phyloP scores from a whole-genome alignment of 257 asterid species.

The Penstemon barbatus region DNA sequence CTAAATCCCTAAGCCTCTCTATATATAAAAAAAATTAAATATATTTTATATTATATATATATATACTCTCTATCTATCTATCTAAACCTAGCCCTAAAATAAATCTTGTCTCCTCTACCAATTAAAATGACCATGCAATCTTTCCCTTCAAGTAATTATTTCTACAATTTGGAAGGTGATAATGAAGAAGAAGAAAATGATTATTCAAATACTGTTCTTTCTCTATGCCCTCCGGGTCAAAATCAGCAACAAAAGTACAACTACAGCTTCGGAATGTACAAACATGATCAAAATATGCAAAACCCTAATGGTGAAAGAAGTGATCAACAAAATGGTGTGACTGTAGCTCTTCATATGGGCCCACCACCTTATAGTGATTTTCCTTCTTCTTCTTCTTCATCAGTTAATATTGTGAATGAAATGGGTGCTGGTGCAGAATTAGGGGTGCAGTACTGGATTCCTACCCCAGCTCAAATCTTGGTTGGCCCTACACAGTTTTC shows the following conservation, averaged over 20 bases:
- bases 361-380: conserved; percentile 29
- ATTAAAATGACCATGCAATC: conserved; percentile 46
- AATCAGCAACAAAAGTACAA: conserved; percentile 30
- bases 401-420: too few species aligned
- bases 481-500: conserved; percentile 89
- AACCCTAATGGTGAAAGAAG: conserved; percentile 29
- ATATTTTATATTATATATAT: too few species aligned
- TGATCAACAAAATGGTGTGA: conserved; percentile 34
- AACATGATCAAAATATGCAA: conserved; percentile 24
- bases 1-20: too few species aligned
- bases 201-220: conserved; percentile 57
- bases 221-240: conserved; percentile 83
- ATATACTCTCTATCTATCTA: too few species aligned
- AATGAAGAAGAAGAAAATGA: conserved; percentile 36
- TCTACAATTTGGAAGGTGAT: conserved; percentile 36
- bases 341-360: conserved; percentile 70
- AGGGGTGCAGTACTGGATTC: conserved; percentile 70
- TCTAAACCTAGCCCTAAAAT: too few species aligned
- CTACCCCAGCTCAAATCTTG: conserved; percentile 81
- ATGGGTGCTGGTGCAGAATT: too few species aligned
- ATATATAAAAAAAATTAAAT: too few species aligned
- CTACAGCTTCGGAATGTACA: conserved; percentile 29
- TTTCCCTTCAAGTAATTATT: conserved; percentile 37
- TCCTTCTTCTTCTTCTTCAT: conserved; percentile 4
- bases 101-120: too few species aligned